phyloP scores from a whole-genome alignment of 192 early-diverging fungal species.

The Coemansia sp. region DNA sequence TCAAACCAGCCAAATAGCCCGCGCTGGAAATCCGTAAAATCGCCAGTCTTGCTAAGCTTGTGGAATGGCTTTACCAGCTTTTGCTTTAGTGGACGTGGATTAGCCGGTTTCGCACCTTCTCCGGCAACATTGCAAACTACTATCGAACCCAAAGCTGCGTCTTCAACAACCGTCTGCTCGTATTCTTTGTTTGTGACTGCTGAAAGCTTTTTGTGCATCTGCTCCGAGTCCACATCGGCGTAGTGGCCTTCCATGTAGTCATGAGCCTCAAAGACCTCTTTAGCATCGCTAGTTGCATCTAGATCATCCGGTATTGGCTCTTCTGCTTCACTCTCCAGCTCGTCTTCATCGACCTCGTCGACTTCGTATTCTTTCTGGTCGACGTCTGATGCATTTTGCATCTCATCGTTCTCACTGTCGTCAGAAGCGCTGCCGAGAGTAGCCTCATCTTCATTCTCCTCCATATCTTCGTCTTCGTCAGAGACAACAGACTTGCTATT shows the following conservation, averaged over 20 bases:
- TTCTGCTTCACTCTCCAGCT: conserved; percentile 7
- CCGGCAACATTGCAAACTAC: conserved; percentile 28
- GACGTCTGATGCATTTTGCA: background rate
- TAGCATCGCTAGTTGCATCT: conserved; percentile 4
- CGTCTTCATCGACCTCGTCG: conserved; percentile 26
- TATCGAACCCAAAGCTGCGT: conserved; percentile 33
- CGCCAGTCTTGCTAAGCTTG: conserved; percentile 27
- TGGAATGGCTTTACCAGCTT: conserved; percentile 34
- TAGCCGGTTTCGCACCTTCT: conserved; percentile 17
- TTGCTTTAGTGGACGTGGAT: conserved; percentile 30
- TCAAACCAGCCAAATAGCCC: conserved; percentile 63
- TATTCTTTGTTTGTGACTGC: conserved; percentile 46
- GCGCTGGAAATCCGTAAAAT: conserved; percentile 55
- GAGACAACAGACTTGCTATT: conserved; percentile 16
- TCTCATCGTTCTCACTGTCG: conserved; percentile 11
- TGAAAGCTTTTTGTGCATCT: conserved; percentile 38
- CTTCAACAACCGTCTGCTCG: conserved; percentile 26
- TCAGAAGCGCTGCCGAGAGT: conserved; percentile 37
- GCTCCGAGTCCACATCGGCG: conserved; percentile 26
- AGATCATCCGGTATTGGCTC: background rate
- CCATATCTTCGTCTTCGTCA: conserved; percentile 43
- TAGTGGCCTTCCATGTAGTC: conserved; percentile 45
- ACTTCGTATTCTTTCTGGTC: conserved; percentile 18
- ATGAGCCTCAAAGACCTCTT: conserved; percentile 19
- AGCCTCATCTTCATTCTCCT: conserved; percentile 34